Base-by-base conservation (phyloP, 164 flowering plant genomes). In the Taxillus chinensis region DNA sequence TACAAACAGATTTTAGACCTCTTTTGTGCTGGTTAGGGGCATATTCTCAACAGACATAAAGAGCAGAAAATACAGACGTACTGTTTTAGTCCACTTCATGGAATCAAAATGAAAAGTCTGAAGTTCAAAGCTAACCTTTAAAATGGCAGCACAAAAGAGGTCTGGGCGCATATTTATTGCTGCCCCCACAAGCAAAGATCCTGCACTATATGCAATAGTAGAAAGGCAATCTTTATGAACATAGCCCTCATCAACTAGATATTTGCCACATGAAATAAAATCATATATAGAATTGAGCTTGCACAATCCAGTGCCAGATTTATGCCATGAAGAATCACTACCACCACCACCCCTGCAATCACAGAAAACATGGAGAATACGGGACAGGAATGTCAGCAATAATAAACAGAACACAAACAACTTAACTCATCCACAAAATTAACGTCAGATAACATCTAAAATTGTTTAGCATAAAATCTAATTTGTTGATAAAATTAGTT, bases 131-230 rank as follows among this genome's bases (percentile, higher is more conserved):
- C 41, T 60, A 72, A 90, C 98, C 89, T 86, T 90, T 72, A 93
- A 74, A 67, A 93, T 75, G 40, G 82, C 82, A 70, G 86, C 82
- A 69, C 74, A 68, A 75, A 85, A 82, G 43, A 85, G 70, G 57
- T 80, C 59, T 16, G 99, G 90, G 62, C 67, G 56, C 82, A 80
- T 80, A 69, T 93, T 93, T 55, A 86, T 76, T 41, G 89, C 84
- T 48, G 95, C 95, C 37, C 86, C 96, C 7, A 83, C 83, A 64
- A 89, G 84, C 64, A 93, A 82, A 67, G 81, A 75, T 37, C 99
- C 99, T 5, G 99, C 99, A 79, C 99, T 93, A 57, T n/a, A 50
- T 62, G 88, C 92, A 46, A 81, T 63, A 59, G 91, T 87, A 79
- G 79, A 70, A 56, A 93, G 95, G 68, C 45, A 74, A 63, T 76